phyloP scores from a whole-genome alignment of 1,284 basidiomycete genomes.

The Cutaneotrichosporon cutaneum region DNA sequence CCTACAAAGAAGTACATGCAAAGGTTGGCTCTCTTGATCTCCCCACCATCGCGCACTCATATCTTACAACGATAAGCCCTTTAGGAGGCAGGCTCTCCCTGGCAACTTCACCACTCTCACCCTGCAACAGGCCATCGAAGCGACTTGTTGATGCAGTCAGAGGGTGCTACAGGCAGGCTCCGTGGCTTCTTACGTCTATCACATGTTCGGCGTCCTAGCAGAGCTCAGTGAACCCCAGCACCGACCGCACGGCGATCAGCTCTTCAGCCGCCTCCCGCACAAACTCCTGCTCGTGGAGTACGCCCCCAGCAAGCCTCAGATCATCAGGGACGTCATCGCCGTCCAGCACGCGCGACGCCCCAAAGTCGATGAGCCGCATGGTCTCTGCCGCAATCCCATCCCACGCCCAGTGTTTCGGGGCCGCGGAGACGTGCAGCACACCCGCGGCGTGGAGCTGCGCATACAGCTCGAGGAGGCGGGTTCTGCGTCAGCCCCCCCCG shows the following conservation, averaged over 20 bases:
- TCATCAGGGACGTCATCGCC: neutral
- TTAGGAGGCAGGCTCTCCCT: too few relatives aligned
- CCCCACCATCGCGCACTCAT: too few relatives aligned
- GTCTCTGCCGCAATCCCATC: neutral
- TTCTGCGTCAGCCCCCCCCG: neutral
- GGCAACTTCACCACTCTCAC: too few relatives aligned
- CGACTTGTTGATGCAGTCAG: too few relatives aligned
- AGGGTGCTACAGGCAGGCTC: too few relatives aligned
- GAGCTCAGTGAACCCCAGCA: neutral
- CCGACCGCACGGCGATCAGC: neutral
- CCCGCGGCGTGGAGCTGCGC: neutral
- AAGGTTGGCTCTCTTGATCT: too few relatives aligned
- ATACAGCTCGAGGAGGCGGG: neutral
- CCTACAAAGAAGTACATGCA: too few relatives aligned
- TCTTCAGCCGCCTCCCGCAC: neutral
- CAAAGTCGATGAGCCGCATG: constrained; percentile 1
- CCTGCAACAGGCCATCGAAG: too few relatives aligned
- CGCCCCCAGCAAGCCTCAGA: neutral
- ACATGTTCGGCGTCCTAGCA: too few relatives aligned
- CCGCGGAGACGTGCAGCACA: neutral
- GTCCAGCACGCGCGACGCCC: neutral
- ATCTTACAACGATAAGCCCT: too few relatives aligned
- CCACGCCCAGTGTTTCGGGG: neutral
- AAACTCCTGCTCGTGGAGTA: neutral
- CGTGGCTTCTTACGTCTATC: too few relatives aligned